Base-by-base conservation (phyloP, 2,329 filamentous ascomycete species). In the Cercospora citrullina region DNA sequence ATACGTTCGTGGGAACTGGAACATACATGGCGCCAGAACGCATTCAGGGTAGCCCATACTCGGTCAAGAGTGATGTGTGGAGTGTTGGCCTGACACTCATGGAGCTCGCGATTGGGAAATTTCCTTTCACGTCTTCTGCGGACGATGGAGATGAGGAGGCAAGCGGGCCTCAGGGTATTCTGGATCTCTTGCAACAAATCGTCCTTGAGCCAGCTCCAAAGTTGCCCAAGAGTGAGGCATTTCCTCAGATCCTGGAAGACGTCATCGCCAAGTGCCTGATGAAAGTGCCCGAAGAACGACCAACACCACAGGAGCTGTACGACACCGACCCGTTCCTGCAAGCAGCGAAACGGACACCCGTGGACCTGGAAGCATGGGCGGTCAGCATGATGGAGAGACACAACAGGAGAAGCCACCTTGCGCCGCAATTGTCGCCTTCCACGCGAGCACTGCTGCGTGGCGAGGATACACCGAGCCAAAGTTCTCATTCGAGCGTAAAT, bases 11-110 rank as follows among this genome's bases (percentile, higher is more conserved):
- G 39, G 95, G 95, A 63, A 99, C 95, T 1, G 97, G 95, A 42
- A 99, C 95, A 65, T 99, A 99, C 84, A 99, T 99, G 95, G 95
- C 95, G 0, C 95, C 95, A 0, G 95, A 99, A 83, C 89, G 95
- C 79, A 99, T 99, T 73, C 94, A 98, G 79, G 95, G 95, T 70
- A 93, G 95, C 71, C 93, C 92, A 75, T 99, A 99, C 81, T 97
- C 94, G 0, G 94, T 99, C 76, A 97, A 97, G 80, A 97, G 94
- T 12, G 95, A 99, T 79, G 95, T 99, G 4, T 99, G 95, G 95
- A 97, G 94, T 86, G 96, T 97, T 71, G 95, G 95, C 33, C 84
- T 99, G 72, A 91, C 90, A 0, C 89, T 99, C 70, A 98, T 99
- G 94, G 95, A 99, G 81, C 83, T 99, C 73, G 95, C 95, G 36